Conservation (phyloP, 2,329 filamentous ascomycete species). For the Ophiostoma australiae region DNA sequence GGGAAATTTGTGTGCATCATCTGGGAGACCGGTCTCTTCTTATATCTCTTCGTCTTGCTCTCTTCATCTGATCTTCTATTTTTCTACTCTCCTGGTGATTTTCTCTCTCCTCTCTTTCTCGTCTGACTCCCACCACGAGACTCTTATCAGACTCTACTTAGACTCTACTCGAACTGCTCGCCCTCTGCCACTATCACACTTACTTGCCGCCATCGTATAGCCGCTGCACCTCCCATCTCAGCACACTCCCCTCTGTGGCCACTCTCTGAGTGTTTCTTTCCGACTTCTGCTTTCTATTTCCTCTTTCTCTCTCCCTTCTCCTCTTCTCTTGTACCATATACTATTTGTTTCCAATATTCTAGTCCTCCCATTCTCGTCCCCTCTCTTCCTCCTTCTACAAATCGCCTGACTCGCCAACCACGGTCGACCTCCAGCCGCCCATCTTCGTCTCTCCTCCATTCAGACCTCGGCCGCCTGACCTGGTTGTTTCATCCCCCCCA, state of each 20-base stretch:
- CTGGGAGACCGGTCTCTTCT: neutral
- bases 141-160: neutral
- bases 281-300: neutral
- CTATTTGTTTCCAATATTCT: too few species aligned
- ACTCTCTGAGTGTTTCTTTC: neutral
- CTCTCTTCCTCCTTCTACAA: neutral
- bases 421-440: slow-evolving; percentile 1
- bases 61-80: neutral
- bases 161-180: neutral
- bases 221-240: slow-evolving; percentile 1
- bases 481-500: neutral
- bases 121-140: neutral
- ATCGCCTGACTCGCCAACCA: neutral
- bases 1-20: neutral
- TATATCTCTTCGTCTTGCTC: neutral
- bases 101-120: neutral
- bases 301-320: neutral
- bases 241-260: slow-evolving; percentile 5
- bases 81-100: neutral
- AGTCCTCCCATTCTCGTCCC: neutral
- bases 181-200: neutral
- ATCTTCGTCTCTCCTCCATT: neutral
- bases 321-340: neutral
- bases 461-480: slow-evolving; percentile 31
- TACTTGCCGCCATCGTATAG: neutral